Evolutionary conservation across 1,284 basidiomycete genomes (phyloP).

Genomic region (Moesziomyces globuligerus): DNA sequence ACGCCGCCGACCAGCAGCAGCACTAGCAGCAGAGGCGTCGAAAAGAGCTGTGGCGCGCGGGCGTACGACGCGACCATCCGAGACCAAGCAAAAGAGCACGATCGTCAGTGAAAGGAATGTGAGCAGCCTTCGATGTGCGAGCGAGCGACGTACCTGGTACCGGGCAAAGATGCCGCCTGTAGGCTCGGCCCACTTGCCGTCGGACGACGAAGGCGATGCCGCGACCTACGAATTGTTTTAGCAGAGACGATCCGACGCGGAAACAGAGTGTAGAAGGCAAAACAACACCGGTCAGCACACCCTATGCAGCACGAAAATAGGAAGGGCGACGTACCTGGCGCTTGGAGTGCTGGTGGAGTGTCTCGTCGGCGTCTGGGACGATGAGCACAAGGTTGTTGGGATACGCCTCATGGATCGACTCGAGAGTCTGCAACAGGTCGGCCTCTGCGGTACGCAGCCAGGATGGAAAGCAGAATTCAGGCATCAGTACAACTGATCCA

Average conservation of each 20-base stretch:
- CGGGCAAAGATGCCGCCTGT: constrained; percentile 42
- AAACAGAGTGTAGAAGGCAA: too few relatives aligned
- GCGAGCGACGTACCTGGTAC: constrained; percentile 41
- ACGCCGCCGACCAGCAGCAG: constrained; percentile 39
- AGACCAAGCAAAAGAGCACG: background rate
- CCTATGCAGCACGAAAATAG: too few relatives aligned
- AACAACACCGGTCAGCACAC: background rate
- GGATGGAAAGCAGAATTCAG: background rate
- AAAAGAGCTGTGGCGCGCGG: constrained; percentile 48
- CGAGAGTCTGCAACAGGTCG: constrained; percentile 13
- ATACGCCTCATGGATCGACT: constrained; percentile 16
- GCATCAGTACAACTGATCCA: too few relatives aligned
- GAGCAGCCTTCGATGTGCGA: too few relatives aligned
- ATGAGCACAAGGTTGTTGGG: constrained; percentile 40
- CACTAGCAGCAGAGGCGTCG: constrained; percentile 38
- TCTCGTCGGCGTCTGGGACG: background rate
- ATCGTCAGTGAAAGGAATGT: background rate
- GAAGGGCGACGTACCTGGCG: constrained; percentile 28
- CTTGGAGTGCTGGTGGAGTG: constrained; percentile 14
- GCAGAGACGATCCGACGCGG: too few relatives aligned
- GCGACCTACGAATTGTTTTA: too few relatives aligned
- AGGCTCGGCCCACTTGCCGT: constrained; percentile 43
- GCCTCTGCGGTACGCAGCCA: constrained; percentile 5
- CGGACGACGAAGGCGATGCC: constrained; percentile 9
- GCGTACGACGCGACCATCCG: too few relatives aligned